Base-by-base conservation (phyloP, 2,329 filamentous ascomycete species). In the Aspergillus luchuensis region DNA sequence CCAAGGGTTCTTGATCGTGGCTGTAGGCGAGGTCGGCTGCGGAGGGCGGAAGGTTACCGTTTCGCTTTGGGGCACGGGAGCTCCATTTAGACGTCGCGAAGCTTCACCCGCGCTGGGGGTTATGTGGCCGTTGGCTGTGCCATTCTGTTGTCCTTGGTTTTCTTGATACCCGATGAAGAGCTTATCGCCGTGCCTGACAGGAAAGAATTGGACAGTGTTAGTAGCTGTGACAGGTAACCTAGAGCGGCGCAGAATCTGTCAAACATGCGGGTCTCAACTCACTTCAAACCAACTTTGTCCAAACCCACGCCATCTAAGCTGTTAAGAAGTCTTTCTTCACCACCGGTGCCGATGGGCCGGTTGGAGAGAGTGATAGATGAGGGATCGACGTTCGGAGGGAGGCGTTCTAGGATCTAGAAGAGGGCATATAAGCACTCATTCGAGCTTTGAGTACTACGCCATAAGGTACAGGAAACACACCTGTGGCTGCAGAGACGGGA, bases 1-100 rank as follows among this genome's bases (percentile, higher is more conserved):
- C 95, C 95, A 98, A 0, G 92, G 91, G 66, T 95, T 97, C 76
- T 90, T 91, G 70, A 93, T 89, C 56, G 87, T 81, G 55, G 86
- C 78, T 11, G 80, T 80, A 5, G 85, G 82, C 1, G 84, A 84
- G 4, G 80, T 82, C 47, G 85, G 79, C 56, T 81, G 78, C 56
- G 81, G 81, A 52, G 88, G 85, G 63, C 87, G 84, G 72, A 90
- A 84, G 47, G 87, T 85, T 3, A 86, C 76, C 66, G 89, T 85
- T 71, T 94, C 89, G 41, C 68, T 63, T 57, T 71, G 67, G 8
- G 72, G 66, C 11, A 77, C 68, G 2, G 72, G 66, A 4, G 72
- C 69, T 38, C 77, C 77, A 63, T 79, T 76, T 33, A 79, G 63
- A 50, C 77, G 77, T 30, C 74, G 71, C 10, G 70, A 67, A 33